These are phyloP conservation scores for Vaccinium myrtillus DNA, from an alignment of 148 eudicot species.

Conservation along the genomic window DNA sequence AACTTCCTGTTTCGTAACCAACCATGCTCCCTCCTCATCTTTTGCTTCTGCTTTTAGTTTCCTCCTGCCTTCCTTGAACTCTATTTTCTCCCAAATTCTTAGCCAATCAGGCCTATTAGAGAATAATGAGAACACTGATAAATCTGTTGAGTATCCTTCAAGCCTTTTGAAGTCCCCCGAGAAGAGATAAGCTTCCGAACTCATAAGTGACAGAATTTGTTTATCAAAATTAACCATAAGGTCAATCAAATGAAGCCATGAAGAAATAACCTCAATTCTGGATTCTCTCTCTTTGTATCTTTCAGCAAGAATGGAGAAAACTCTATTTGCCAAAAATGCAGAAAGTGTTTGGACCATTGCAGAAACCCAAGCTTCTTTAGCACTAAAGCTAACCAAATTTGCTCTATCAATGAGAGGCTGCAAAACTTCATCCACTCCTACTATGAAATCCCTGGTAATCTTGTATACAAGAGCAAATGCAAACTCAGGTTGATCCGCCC, in stretches of 20 bases:
- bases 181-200: conserved; percentile 37
- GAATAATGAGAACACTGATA: conserved; percentile 43
- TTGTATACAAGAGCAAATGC: conserved; percentile 6
- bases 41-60: conserved; percentile 45
- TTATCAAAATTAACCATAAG: conserved; percentile 44
- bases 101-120: conserved; percentile 55
- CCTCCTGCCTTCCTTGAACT: conserved; percentile 49
- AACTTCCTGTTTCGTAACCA: conserved; percentile 18
- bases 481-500: conserved; percentile 47
- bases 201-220: conserved; percentile 37
- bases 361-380: conserved; percentile 58
- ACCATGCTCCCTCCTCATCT: conserved; percentile 42
- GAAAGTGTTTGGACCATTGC: conserved; percentile 47
- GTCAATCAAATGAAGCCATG: conserved; percentile 55
- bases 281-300: conserved; percentile 35
- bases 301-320: conserved; percentile 36
- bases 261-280: conserved; percentile 32
- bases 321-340: conserved; percentile 35
- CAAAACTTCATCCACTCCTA: conserved; percentile 10
- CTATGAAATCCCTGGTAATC: conserved; percentile 2
- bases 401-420: conserved; percentile 47
- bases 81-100: conserved; percentile 47
- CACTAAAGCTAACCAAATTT: conserved; percentile 47
- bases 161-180: conserved; percentile 23
- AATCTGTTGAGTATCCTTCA: conserved; percentile 23